phyloP scores from a whole-genome alignment of 1,284 basidiomycete genomes.

The Ganoderma lucidum region DNA sequence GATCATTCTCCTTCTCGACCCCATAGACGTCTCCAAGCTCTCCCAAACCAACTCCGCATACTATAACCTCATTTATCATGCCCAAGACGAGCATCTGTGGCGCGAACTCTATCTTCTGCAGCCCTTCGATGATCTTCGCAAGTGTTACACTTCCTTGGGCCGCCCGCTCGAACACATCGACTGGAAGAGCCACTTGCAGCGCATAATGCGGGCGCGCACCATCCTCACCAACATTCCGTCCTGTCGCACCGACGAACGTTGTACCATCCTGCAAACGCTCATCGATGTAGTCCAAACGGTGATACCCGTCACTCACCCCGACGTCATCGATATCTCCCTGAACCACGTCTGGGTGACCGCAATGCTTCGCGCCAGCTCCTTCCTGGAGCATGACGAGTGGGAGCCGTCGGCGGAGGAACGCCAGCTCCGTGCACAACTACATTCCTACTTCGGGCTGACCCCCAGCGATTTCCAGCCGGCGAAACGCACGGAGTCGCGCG shows the following conservation, averaged over 20 bases:
- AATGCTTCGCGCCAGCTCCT: constrained; percentile 49
- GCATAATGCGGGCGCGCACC: constrained; percentile 57
- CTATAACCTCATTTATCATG: constrained; percentile 53
- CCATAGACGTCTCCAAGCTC: constrained; percentile 58
- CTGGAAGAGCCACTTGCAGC: constrained; percentile 62
- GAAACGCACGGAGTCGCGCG: constrained; percentile 52
- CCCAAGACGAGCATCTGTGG: constrained; percentile 61
- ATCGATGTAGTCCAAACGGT: constrained; percentile 53
- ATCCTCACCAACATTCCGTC: constrained; percentile 46
- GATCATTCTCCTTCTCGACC: constrained; percentile 61
- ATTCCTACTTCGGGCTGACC: constrained; percentile 64
- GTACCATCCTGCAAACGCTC: constrained; percentile 53
- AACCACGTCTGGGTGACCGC: constrained; percentile 62
- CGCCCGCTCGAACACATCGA: constrained; percentile 45
- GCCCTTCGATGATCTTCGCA: constrained; percentile 65
- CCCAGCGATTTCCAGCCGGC: constrained; percentile 45
- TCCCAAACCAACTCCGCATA: constrained; percentile 59
- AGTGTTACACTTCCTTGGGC: constrained; percentile 54
- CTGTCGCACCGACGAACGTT: constrained; percentile 52
- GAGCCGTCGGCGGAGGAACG: constrained; percentile 45
- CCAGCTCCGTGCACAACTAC: constrained; percentile 58
- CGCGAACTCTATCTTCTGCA: constrained; percentile 65
- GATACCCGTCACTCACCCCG: constrained; percentile 45
- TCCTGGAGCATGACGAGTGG: constrained; percentile 51
- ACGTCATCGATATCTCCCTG: constrained; percentile 47